Conservation (phyloP, 495 filamentous ascomycete genomes). For the Lasiosphaeria hispida region DNA sequence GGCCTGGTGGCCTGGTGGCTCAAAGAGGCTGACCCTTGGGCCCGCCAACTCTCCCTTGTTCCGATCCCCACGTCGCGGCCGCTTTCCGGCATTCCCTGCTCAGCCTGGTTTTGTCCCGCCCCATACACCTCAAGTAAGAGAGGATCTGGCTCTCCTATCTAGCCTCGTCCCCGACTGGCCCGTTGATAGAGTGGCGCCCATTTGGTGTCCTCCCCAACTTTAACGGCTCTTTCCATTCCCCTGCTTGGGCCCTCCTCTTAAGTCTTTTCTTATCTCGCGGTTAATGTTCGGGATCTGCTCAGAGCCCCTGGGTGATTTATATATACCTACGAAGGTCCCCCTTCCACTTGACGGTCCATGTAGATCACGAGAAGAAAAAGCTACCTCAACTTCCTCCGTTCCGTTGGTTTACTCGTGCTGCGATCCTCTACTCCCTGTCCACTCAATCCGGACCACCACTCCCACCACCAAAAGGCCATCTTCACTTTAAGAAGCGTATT, state of each 20-base stretch:
- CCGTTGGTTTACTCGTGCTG: too few species aligned
- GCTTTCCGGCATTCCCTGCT: conserved; percentile 30
- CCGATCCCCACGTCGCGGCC: conserved; percentile 31
- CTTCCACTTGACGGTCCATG: too few species aligned
- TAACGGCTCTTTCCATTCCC: too few species aligned
- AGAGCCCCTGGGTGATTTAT: neutral
- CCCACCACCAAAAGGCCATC: neutral
- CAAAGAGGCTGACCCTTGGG: conserved; percentile 7
- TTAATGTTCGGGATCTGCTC: conserved; percentile 20
- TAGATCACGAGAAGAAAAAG: too few species aligned
- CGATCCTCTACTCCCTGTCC: too few species aligned
- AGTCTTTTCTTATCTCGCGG: conserved; percentile 12
- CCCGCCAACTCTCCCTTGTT: conserved; percentile 11
- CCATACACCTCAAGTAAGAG: neutral
- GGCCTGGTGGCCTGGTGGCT: conserved; percentile 5
- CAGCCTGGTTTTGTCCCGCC: conserved; percentile 8
- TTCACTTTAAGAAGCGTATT: neutral
- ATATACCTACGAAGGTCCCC: neutral
- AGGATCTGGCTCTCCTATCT: too few species aligned
- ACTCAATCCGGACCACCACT: too few species aligned
- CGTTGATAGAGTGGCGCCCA: too few species aligned
- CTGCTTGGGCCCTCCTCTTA: too few species aligned
- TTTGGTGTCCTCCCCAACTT: too few species aligned
- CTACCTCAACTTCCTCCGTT: too few species aligned
- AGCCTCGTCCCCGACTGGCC: too few species aligned